Percentiles rank a stretch among this genome's conserved stretches.
These are phyloP conservation scores for Capsicum rhomboideum DNA, from an alignment of 257 asterid genomes.

Conservation along the genomic window DNA sequence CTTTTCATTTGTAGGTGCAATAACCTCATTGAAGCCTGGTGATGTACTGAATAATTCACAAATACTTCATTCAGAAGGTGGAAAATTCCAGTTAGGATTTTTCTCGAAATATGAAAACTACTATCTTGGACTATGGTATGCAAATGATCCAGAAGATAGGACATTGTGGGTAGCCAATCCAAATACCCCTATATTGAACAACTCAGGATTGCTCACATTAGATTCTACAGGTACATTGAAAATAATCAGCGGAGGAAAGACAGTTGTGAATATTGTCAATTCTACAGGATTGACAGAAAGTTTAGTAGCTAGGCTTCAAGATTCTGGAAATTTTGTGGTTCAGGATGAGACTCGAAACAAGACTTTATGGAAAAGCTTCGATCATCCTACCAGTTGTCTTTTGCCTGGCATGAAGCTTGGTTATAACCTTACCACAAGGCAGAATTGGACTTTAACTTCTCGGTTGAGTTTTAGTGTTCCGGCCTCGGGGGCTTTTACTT, in stretches of 20 bases:
- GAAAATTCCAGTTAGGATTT: background rate
- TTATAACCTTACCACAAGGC: slow-evolving; percentile 19
- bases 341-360: background rate
- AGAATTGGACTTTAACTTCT: slow-evolving; percentile 15
- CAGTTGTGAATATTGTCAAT: background rate
- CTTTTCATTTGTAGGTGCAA: background rate
- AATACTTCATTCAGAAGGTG: background rate
- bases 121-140: background rate
- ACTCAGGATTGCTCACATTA: background rate
- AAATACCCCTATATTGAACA: background rate
- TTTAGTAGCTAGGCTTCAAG: background rate
- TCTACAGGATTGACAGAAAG: background rate
- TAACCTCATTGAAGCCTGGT: background rate
- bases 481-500: no score
- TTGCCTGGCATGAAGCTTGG: no score
- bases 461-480: no score
- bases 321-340: background rate
- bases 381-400: no score
- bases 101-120: background rate
- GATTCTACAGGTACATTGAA: background rate
- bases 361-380: background rate
- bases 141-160: background rate
- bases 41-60: background rate
- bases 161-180: background rate
- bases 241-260: background rate